A percentile compares a stretch with the other conserved stretches of the same genome.
phyloP scores from a whole-genome alignment of 1,139 yeast species.

The Lodderomyces oxycetoniae region DNA sequence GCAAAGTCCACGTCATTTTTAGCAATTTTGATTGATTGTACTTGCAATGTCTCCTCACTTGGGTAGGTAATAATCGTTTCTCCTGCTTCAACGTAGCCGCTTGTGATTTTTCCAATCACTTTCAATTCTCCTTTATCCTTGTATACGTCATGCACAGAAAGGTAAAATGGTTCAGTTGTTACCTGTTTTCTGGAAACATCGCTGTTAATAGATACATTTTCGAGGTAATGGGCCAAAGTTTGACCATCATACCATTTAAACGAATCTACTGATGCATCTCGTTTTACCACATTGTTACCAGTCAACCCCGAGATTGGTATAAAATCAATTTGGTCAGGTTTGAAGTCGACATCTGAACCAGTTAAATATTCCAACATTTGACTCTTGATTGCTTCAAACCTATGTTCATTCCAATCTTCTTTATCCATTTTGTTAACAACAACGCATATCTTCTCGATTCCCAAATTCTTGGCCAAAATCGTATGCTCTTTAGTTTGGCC shows the following conservation, averaged over 20 bases:
- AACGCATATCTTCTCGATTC: conserved; percentile 69
- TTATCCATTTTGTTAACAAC: conserved; percentile 89
- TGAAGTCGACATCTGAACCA: conserved; percentile 56
- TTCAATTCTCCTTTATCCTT: conserved; percentile 35
- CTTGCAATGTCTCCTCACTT: conserved; percentile 29
- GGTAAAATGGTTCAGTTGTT: conserved; percentile 36
- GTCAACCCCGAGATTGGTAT: conserved; percentile 84
- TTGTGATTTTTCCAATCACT: conserved; percentile 66
- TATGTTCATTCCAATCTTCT: conserved; percentile 58
- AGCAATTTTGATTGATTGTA: conserved; percentile 27
- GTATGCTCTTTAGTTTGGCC: conserved; percentile 97
- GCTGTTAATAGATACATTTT: conserved; percentile 20
- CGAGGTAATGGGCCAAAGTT: conserved; percentile 58
- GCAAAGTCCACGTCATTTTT: conserved; percentile 40
- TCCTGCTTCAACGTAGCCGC: conserved; percentile 75
- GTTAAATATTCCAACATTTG: conserved; percentile 58
- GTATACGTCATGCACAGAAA: conserved; percentile 48
- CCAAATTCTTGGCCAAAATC: conserved; percentile 73
- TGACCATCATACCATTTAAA: conserved; percentile 64
- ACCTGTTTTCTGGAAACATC: not conserved
- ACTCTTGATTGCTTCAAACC: conserved; percentile 58
- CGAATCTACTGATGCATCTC: conserved; percentile 25
- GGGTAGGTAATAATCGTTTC: conserved; percentile 67
- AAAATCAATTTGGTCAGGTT: conserved; percentile 47
- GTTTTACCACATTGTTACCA: conserved; percentile 72